Conservation (phyloP, 805 yeast species). For the Metschnikowia koreensis region DNA sequence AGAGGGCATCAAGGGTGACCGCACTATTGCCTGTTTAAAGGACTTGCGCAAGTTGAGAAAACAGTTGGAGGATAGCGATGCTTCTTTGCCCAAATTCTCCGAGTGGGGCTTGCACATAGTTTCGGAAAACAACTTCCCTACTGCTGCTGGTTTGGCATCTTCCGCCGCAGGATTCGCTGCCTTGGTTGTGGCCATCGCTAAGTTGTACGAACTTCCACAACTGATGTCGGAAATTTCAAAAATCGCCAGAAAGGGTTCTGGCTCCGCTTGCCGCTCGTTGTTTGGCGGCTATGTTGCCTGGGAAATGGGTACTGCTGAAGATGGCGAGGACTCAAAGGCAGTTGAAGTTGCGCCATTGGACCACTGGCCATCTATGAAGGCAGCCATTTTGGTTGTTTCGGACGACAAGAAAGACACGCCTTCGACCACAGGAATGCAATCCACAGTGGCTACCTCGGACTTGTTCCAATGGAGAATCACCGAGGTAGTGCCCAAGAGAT, state of each 20-base stretch:
- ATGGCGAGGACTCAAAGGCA: conserved; percentile 94
- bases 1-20: conserved; percentile 63
- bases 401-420: conserved; percentile 94
- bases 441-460: conserved; percentile 85
- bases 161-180: conserved; percentile 99
- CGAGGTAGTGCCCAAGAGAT: conserved; percentile 84
- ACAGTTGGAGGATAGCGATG: conserved; percentile 56
- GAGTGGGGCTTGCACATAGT: conserved; percentile 72
- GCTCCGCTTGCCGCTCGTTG: conserved; percentile 95
- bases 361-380: conserved; percentile 92
- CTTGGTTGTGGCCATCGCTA: conserved; percentile 83
- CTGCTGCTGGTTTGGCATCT: conserved; percentile 98
- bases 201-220: conserved; percentile 81
- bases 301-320: conserved; percentile 82
- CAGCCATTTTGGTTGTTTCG: conserved; percentile 87
- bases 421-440: conserved; percentile 95
- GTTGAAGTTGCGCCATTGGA: conserved; percentile 80
- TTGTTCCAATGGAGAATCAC: conserved; percentile 76
- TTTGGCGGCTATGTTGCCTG: conserved; percentile 98
- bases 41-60: conserved; percentile 71
- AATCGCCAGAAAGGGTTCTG: conserved; percentile 97
- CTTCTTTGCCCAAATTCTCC: conserved; percentile 59
- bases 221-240: conserved; percentile 80
- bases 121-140: conserved; percentile 95
- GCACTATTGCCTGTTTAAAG: conserved; percentile 69